Evolutionary conservation across 257 asterid species (phyloP).

Genomic region (Scutellaria minor): DNA sequence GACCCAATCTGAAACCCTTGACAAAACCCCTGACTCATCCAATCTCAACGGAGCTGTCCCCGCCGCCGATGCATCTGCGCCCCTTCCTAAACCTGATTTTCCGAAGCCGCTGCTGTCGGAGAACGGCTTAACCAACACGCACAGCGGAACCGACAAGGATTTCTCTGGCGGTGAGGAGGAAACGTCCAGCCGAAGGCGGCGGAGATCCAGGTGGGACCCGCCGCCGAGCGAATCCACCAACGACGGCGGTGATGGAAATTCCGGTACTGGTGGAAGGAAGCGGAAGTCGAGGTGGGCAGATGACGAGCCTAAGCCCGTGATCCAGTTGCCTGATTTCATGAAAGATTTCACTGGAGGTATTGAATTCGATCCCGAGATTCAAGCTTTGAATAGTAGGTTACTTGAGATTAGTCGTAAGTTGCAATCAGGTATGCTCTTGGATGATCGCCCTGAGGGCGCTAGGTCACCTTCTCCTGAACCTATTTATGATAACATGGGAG

Average conservation of each 20-base stretch:
- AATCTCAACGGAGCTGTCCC: slow-evolving; percentile 31
- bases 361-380: slow-evolving; percentile 90
- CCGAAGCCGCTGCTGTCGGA: slow-evolving; percentile 66
- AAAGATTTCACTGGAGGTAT: slow-evolving; percentile 83
- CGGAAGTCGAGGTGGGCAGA: slow-evolving; percentile 96
- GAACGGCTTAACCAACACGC: slow-evolving; percentile 65
- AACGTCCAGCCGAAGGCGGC: slow-evolving; percentile 67
- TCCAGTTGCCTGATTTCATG: slow-evolving; percentile 89
- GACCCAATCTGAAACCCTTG: slow-evolving; percentile 55
- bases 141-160: slow-evolving; percentile 80
- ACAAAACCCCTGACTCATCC: slow-evolving; percentile 61
- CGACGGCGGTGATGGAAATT: slow-evolving; percentile 50
- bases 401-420: slow-evolving; percentile 86
- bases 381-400: slow-evolving; percentile 78
- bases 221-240: slow-evolving; percentile 63
- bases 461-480: slow-evolving; percentile 99
- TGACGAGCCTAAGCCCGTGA: slow-evolving; percentile 77
- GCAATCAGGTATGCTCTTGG: slow-evolving; percentile 86
- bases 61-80: slow-evolving; percentile 36
- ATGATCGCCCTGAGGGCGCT: slow-evolving; percentile 90
- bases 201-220: slow-evolving; percentile 91
- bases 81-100: slow-evolving; percentile 41
- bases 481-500: slow-evolving; percentile 83
- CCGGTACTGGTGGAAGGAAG: slow-evolving; percentile 73
- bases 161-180: slow-evolving; percentile 93